These are phyloP conservation scores for Xerocomellus intermedius DNA, from an alignment of 768 basidiomycete species.

Conservation along the genomic window DNA sequence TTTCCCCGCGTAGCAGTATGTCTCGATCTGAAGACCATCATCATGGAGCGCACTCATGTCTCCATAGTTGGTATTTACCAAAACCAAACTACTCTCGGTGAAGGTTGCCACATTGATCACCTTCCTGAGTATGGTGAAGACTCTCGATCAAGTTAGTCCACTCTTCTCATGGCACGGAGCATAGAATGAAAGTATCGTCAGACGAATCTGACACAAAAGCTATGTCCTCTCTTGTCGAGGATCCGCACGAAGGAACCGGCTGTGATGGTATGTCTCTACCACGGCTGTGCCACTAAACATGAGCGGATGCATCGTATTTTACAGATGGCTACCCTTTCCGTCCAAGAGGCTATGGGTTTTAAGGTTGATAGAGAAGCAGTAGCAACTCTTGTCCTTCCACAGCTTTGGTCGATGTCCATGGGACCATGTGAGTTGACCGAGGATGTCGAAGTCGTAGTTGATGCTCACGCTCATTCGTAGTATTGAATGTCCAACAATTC, in stretches of 20 bases:
- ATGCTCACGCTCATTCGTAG: constrained; percentile 34
- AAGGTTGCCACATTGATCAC: constrained; percentile 88
- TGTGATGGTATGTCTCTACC: constrained; percentile 66
- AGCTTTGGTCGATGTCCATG: constrained; percentile 97
- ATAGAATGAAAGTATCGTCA: constrained; percentile 29
- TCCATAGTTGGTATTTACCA: constrained; percentile 83
- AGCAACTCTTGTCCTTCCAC: constrained; percentile 83
- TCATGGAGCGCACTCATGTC: constrained; percentile 9
- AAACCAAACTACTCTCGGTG: constrained; percentile 84
- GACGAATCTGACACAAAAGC: constrained; percentile 89
- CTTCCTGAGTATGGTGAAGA: constrained; percentile 84
- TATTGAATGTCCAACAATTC: constrained; percentile 85
- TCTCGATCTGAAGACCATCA: constrained; percentile 8
- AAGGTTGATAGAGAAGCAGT: constrained; percentile 94
- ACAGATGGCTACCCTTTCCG: constrained; percentile 82
- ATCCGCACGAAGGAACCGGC: constrained; percentile 96
- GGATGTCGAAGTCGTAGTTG: neutral
- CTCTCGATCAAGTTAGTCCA: constrained; percentile 72
- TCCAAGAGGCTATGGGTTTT: constrained; percentile 95
- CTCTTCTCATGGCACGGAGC: neutral
- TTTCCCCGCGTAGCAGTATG: constrained; percentile 92
- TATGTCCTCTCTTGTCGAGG: constrained; percentile 91
- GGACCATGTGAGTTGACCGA: constrained; percentile 67
- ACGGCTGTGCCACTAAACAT: neutral
- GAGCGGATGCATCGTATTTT: constrained; percentile 2